Conservation (phyloP, 139 green algal species). For the Trebouxia sp. region DNA sequence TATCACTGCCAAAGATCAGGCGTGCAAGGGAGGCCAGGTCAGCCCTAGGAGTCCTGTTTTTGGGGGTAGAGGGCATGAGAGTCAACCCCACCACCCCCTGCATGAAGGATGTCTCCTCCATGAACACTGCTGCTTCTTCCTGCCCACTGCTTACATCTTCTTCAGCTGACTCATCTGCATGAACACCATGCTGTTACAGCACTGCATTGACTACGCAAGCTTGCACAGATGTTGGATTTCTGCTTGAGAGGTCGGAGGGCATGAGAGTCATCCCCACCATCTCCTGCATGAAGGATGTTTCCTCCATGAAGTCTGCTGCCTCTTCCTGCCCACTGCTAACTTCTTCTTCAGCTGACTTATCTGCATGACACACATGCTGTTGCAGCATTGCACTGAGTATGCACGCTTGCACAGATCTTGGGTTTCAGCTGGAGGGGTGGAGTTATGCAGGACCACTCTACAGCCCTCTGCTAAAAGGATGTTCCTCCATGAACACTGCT, state of each 20-base stretch:
- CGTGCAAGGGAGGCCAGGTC: neutral
- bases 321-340: neutral
- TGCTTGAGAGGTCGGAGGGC: neutral
- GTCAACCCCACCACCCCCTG: neutral
- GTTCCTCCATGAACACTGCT: conserved; percentile 10
- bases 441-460: neutral
- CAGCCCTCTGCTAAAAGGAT: neutral
- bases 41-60: neutral
- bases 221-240: no score
- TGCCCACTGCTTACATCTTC: neutral
- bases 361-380: no score
- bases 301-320: neutral
- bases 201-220: no score
- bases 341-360: neutral
- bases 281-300: conserved; percentile 19
- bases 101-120: conserved; percentile 19
- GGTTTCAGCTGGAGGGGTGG: neutral
- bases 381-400: no score
- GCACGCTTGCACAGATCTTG: no score
- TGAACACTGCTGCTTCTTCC: neutral
- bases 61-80: neutral
- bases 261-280: neutral
- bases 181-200: no score
- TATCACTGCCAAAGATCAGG: neutral
- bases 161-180: neutral